phyloP scores from a whole-genome alignment of 2,329 filamentous ascomycete genomes.

The Trichothecium sympodiale region DNA sequence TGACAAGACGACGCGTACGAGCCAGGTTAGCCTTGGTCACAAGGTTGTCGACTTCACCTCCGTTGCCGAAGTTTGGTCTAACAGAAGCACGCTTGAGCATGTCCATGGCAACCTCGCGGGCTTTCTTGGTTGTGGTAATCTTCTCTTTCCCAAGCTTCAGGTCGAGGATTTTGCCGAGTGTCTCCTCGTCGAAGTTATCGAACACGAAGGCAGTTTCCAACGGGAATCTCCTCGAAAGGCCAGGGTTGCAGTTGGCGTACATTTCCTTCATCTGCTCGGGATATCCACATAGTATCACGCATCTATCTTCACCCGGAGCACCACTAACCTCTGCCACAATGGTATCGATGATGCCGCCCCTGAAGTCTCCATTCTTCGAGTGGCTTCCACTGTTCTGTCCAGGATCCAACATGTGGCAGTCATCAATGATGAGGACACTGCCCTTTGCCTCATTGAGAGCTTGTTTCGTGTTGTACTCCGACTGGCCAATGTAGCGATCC shows the following conservation, averaged over 20 bases:
- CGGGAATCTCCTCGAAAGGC: slow-evolving; percentile 45
- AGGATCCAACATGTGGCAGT: slow-evolving; percentile 37
- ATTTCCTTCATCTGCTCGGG: slow-evolving; percentile 47
- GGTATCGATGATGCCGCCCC: slow-evolving; percentile 46
- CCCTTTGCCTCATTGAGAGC: slow-evolving; percentile 44
- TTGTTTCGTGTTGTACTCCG: slow-evolving; percentile 45
- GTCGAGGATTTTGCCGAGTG: slow-evolving; percentile 40
- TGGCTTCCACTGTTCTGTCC: slow-evolving; percentile 10
- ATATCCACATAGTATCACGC: slow-evolving; percentile 52
- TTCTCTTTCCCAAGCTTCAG: slow-evolving; percentile 28
- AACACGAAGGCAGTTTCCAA: slow-evolving; percentile 45
- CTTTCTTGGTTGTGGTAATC: slow-evolving; percentile 38
- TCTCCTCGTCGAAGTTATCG: slow-evolving; percentile 42
- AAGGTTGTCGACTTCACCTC: slow-evolving; percentile 17
- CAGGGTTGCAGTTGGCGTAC: slow-evolving; percentile 51
- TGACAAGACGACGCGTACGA: slow-evolving; percentile 17
- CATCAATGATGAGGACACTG: slow-evolving; percentile 54
- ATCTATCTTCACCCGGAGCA: slow-evolving; percentile 49
- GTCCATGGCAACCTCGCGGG: slow-evolving; percentile 25
- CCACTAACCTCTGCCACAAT: slow-evolving; percentile 52
- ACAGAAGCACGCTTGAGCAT: slow-evolving; percentile 15
- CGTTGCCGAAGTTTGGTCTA: slow-evolving; percentile 16
- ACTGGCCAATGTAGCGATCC: slow-evolving; percentile 39
- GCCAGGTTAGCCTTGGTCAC: slow-evolving; percentile 23
- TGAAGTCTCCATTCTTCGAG: slow-evolving; percentile 21